These are phyloP conservation scores for Apium graveolens DNA, from an alignment of 129 eudicot genomes.

Conservation along the genomic window DNA sequence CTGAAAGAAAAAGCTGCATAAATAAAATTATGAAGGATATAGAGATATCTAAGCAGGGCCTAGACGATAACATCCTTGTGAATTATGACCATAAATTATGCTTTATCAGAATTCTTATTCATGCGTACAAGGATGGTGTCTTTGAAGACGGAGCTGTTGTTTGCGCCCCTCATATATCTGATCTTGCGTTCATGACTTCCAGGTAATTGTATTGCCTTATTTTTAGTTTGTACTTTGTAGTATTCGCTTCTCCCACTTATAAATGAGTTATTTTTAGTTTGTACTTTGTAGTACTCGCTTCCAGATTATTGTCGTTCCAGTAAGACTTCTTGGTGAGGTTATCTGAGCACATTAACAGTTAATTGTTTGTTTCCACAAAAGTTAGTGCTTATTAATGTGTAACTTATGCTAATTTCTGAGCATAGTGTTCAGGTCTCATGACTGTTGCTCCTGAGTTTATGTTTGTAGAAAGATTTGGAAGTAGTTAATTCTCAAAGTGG, in stretches of 20 bases:
- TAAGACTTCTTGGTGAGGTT: neutral
- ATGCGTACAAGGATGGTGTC: conserved; percentile 63
- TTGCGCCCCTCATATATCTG: conserved; percentile 69
- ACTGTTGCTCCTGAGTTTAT: neutral
- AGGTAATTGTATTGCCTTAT: conserved; percentile 30
- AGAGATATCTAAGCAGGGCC: conserved; percentile 25
- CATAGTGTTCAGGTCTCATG: neutral
- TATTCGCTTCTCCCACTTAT: neutral
- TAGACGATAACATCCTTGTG: conserved; percentile 12
- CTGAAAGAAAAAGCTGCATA: conserved; percentile 21
- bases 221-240: neutral
- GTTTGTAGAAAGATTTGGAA: neutral
- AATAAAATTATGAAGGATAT: conserved; percentile 42
- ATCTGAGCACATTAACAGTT: neutral
- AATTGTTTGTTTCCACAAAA: neutral
- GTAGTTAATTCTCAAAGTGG: neutral
- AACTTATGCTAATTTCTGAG: neutral
- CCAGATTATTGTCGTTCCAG: neutral
- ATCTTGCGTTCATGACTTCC: conserved; percentile 42
- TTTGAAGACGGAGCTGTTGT: conserved; percentile 91
- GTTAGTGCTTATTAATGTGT: neutral
- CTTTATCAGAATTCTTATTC: conserved; percentile 64
- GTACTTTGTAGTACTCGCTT: neutral
- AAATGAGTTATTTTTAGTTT: neutral
- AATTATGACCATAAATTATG: conserved; percentile 29